Conservation (phyloP, 371 early-diverging fungal species). For the Fennellomyces sp. region DNA sequence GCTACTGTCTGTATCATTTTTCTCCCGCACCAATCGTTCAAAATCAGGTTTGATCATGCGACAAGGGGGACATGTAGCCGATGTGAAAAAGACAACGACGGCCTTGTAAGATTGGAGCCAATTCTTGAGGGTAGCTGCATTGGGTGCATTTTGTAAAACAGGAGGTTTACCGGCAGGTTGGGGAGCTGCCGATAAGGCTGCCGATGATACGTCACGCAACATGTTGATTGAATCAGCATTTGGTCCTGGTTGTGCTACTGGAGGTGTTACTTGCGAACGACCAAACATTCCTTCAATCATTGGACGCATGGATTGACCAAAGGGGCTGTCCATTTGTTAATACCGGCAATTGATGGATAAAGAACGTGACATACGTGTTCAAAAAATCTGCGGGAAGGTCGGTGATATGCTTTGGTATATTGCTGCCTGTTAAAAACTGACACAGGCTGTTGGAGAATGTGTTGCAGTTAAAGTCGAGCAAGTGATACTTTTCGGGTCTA, state of each 20-base stretch:
- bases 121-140: constrained; percentile 28
- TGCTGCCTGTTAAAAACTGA: constrained; percentile 77
- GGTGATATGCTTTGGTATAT: constrained; percentile 79
- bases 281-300: constrained; percentile 85
- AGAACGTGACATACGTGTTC: constrained; percentile 48
- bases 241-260: constrained; percentile 9
- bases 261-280: constrained; percentile 35
- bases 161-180: neutral
- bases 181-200: constrained; percentile 44
- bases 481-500: constrained; percentile 81
- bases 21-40: constrained; percentile 57
- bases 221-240: constrained; percentile 16
- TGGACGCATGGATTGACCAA: constrained; percentile 77
- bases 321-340: constrained; percentile 52
- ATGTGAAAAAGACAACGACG: constrained; percentile 77
- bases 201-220: constrained; percentile 38
- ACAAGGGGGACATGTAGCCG: constrained; percentile 75
- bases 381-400: constrained; percentile 71
- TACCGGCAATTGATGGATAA: neutral
- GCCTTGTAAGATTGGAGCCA: constrained; percentile 52
- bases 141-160: constrained; percentile 36
- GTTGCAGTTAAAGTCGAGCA: constrained; percentile 92
- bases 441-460: constrained; percentile 77
- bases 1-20: constrained; percentile 26
- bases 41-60: constrained; percentile 73